Evolutionary conservation across 2,329 filamentous ascomycete species (phyloP), one percentile per base, ranked within the genome.

Genomic region (Alternaria dauci): DNA sequence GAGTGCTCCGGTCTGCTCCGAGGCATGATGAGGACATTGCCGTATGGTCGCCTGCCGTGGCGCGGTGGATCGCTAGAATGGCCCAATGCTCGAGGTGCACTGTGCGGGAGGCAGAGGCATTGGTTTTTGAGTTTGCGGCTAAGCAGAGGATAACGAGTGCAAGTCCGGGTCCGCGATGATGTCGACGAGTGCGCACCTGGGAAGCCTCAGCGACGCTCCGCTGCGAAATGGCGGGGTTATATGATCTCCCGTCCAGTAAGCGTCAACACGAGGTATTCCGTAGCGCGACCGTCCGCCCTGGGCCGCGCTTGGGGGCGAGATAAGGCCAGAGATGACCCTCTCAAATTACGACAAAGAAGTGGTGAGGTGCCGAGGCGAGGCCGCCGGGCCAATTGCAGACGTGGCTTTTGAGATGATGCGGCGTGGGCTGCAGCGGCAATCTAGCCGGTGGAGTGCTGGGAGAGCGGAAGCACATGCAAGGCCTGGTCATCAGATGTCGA

Each of bases 251-350:
- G 63, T 59, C 72, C 70, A 68, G 70, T 72, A 65, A 69, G 62
- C 68, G 54, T 43, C 25, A 25, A 46, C 43, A 46, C 48, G 44
- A 51, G 28, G 41, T 44, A 42, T 26, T 57, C 52, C 47, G 57
- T 60, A 46, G 68, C 60, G 70, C 63, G 54, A 52, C 52, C 39
- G 46, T 68, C 66, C 68, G 68, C 71, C 61, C 59, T 61, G 63
- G 66, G 71, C 30, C 56, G 55, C 52, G 51, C 47, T 47, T 59
- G 65, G 60, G 57, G 51, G 51, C 52, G 57, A 61, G 76, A 78
- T 77, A 78, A 77, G 74, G 60, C 52, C 50, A 52, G 46, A 65
- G 60, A 76, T 77, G 76, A 78, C 74, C 53, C 63, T 64, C 62
- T 54, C 54, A 59, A 76, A 77, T 78, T 78, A 77, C 75, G 66